Evolutionary conservation across 768 basidiomycete species (phyloP), one percentile per base, ranked within the genome.

Genomic region (Crucibulum laeve): DNA sequence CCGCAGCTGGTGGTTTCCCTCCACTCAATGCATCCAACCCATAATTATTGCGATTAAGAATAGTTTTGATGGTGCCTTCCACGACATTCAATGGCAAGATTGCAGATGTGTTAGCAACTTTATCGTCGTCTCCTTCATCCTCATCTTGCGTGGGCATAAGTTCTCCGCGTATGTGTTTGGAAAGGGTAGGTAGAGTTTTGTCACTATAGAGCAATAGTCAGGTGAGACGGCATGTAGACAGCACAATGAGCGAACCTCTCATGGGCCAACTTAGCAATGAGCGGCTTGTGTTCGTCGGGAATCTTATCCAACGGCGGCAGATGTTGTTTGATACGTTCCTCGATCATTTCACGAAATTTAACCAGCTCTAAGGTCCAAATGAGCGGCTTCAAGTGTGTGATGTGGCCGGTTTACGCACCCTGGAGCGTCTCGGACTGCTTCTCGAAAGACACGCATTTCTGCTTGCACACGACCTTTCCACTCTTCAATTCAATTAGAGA

Each of bases 371-470:
- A 19, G 13, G 21, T 18, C 19, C 22, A n/a, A 4, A n/a, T 45
- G 14, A 40, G 22, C 21, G 26, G 57, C 48, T 25, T 36, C 15
- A 5, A 30, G 26, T 19, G 17, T n/a, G 23, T 7, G 24, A 17
- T 21, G 7, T 22, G 21, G 6, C 44, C 21, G 38, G 44, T 41
- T 25, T 25, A 58, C 73, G 38, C 46, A 85, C 90, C 88, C 74
- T 86, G 84, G 54, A 91, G 73, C 13, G 88, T 89, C 57, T 90
- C 87, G 4, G 84, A 85, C 53, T 80, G 71, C 59, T 88, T 89
- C 64, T 90, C 86, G 38, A 87, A 77, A 0, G 84, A 78, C 25
- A 82, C 54, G 13, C 74, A 64, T 61, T 87, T 91, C 69, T 91
- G 89, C 61, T 76, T 86, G 56, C 90, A 81, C 8, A 78, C 50